These are phyloP conservation scores for Margaritispora aquatica DNA, from an alignment of 495 filamentous ascomycete species.

Conservation along the genomic window DNA sequence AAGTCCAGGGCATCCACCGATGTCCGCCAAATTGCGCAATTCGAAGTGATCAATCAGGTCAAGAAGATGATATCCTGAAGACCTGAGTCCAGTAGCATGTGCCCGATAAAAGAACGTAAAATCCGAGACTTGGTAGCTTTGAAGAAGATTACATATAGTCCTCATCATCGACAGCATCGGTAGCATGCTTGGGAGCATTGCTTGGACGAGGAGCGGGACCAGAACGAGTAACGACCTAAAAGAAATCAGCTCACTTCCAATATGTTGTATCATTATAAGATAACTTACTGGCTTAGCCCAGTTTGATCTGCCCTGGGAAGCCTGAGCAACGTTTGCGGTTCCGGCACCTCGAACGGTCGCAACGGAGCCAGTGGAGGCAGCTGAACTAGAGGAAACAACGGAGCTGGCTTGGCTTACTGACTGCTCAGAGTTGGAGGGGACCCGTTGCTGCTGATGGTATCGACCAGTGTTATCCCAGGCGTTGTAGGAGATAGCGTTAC, in stretches of 20 bases:
- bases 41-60: too few species aligned
- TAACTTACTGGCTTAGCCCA: slow-evolving; percentile 10
- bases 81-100: too few species aligned
- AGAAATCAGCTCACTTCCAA: not conserved
- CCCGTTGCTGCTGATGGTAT: not conserved
- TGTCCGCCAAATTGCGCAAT: too few species aligned
- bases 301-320: not conserved
- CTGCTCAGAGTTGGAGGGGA: not conserved
- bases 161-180: not conserved
- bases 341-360: not conserved
- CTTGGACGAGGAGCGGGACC: not conserved
- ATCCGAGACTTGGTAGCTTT: not conserved
- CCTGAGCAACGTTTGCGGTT: not conserved
- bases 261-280: too few species aligned
- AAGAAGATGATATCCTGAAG: too few species aligned
- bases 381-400: not conserved
- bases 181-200: not conserved
- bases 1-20: too few species aligned
- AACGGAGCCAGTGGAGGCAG: not conserved
- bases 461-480: not conserved
- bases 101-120: too few species aligned
- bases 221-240: not conserved
- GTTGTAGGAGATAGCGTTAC: not conserved
- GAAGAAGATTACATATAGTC: not conserved
- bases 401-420: not conserved